A percentile compares a stretch with the other conserved stretches of the same genome.
phyloP scores from a whole-genome alignment of 805 yeast species.

The Wickerhamiella bombiphila region DNA sequence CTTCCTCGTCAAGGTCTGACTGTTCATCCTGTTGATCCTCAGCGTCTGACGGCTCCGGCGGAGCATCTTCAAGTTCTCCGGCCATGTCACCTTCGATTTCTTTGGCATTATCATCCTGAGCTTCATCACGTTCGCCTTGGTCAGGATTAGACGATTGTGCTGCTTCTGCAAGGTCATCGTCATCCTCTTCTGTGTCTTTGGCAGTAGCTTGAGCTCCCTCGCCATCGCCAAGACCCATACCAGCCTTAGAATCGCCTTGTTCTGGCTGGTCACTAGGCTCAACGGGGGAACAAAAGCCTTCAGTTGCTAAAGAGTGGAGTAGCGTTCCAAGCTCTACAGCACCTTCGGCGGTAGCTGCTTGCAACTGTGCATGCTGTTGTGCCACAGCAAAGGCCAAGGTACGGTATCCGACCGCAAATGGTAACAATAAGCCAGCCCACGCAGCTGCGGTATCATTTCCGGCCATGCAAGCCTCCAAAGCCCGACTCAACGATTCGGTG shows the following conservation, averaged over 20 bases:
- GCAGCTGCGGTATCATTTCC: slow-evolving; percentile 19
- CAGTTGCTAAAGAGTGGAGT: slow-evolving; percentile 46
- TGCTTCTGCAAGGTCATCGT: slow-evolving; percentile 71
- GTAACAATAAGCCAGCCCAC: slow-evolving; percentile 35
- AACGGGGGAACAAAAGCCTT: slow-evolving; percentile 90
- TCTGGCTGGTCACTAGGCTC: slow-evolving; percentile 46
- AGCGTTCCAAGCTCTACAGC: slow-evolving; percentile 42
- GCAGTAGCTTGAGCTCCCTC: slow-evolving; percentile 70
- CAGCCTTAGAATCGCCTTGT: slow-evolving; percentile 45
- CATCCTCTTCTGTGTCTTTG: slow-evolving; percentile 69
- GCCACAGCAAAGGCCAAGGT: slow-evolving; percentile 34
- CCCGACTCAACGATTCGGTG: slow-evolving; percentile 17
- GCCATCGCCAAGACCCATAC: slow-evolving; percentile 90
- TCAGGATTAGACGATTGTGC: slow-evolving; percentile 58
- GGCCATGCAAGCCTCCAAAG: slow-evolving; percentile 25
- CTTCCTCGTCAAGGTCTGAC: slow-evolving; percentile 73
- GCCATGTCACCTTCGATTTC: slow-evolving; percentile 97
- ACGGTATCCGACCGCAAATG: slow-evolving; percentile 47
- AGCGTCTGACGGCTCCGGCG: slow-evolving; percentile 36
- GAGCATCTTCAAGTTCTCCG: slow-evolving; percentile 72
- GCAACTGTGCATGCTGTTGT: slow-evolving; percentile 33
- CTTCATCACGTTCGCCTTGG: slow-evolving; percentile 37
- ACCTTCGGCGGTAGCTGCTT: slow-evolving; percentile 43
- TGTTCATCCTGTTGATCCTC: slow-evolving; percentile 35
- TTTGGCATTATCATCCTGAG: slow-evolving; percentile 69